A percentile compares a stretch with the other conserved stretches of the same genome.
These are phyloP conservation scores for Penicillium macrosclerotiorum DNA, from an alignment of 495 filamentous ascomycete species.

Conservation along the genomic window DNA sequence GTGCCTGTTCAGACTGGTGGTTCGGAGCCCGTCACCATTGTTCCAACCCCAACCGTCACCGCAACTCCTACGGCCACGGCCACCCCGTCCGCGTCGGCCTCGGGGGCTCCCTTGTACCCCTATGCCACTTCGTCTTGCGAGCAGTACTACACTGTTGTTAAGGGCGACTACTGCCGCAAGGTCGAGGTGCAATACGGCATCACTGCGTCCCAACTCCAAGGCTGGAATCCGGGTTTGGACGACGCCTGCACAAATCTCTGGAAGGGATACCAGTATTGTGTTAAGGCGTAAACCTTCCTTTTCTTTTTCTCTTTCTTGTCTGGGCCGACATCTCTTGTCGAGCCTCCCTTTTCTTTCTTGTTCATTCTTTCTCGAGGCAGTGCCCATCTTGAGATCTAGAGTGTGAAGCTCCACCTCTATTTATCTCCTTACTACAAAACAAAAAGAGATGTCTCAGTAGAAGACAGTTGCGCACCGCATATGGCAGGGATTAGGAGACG, in stretches of 20 bases:
- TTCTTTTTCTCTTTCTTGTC: neutral
- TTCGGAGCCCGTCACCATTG: slow-evolving; percentile 3
- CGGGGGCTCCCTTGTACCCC: slow-evolving; percentile 16
- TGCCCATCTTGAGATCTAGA: too few species aligned
- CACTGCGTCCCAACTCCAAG: slow-evolving; percentile 24
- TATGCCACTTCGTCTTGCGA: slow-evolving; percentile 42
- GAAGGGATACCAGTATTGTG: slow-evolving; percentile 42
- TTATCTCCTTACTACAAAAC: too few species aligned
- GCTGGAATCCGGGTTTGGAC: slow-evolving; percentile 42
- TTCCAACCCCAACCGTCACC: slow-evolving; percentile 1
- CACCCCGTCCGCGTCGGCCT: slow-evolving; percentile 12
- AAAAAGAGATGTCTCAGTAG: too few species aligned
- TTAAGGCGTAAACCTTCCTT: slow-evolving; percentile 18
- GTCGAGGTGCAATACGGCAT: slow-evolving; percentile 32
- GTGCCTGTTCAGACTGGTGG: slow-evolving; percentile 10
- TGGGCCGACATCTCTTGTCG: slow-evolving; percentile 7
- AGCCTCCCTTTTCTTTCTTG: slow-evolving; percentile 1
- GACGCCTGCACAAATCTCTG: slow-evolving; percentile 36
- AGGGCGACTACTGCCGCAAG: slow-evolving; percentile 41
- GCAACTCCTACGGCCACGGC: slow-evolving; percentile 11
- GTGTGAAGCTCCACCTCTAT: too few species aligned
- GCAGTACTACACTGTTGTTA: slow-evolving; percentile 36
- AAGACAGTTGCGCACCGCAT: too few species aligned
- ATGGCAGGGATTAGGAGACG: too few species aligned
- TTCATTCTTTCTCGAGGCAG: too few species aligned